These are phyloP conservation scores for Cicer judaicum DNA, from an alignment of 306 rosid species.

Conservation along the genomic window DNA sequence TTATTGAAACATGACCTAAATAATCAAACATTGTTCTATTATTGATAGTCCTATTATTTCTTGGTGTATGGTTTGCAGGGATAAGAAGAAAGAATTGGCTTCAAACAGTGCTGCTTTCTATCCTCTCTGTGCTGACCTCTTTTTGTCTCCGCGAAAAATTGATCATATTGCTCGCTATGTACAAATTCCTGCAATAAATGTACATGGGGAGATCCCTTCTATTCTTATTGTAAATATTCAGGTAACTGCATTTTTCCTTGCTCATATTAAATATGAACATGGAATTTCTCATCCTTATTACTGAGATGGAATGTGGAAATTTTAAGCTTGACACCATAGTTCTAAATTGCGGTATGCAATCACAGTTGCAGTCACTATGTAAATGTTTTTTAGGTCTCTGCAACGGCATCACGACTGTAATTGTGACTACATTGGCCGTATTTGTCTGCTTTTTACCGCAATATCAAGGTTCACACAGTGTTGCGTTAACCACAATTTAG, in stretches of 20 bases:
- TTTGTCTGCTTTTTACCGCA: too few species aligned
- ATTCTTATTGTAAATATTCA: conserved; percentile 87
- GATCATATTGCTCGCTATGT: conserved; percentile 95
- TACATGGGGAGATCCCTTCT: conserved; percentile 75
- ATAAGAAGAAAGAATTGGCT: conserved; percentile 92
- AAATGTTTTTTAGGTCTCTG: too few species aligned
- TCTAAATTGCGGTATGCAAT: too few species aligned
- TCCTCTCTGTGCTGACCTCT: conserved; percentile 86
- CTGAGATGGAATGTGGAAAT: background rate
- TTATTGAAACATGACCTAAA: background rate
- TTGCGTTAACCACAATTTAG: too few species aligned
- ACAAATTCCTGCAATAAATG: conserved; percentile 75
- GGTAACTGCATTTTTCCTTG: conserved; percentile 51
- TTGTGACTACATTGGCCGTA: too few species aligned
- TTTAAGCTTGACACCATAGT: background rate
- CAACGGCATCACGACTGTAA: too few species aligned
- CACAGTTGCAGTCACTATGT: too few species aligned
- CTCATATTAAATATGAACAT: conserved; percentile 25
- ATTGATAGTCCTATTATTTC: conserved; percentile 25
- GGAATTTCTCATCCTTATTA: conserved; percentile 26
- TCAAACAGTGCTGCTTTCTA: conserved; percentile 74
- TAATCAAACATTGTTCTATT: conserved; percentile 6
- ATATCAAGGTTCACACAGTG: too few species aligned
- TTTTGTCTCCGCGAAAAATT: conserved; percentile 74
- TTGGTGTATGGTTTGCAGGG: conserved; percentile 64